Conservation (phyloP, 108 stramenopile genomes). For the Skeletonema menzelii region DNA sequence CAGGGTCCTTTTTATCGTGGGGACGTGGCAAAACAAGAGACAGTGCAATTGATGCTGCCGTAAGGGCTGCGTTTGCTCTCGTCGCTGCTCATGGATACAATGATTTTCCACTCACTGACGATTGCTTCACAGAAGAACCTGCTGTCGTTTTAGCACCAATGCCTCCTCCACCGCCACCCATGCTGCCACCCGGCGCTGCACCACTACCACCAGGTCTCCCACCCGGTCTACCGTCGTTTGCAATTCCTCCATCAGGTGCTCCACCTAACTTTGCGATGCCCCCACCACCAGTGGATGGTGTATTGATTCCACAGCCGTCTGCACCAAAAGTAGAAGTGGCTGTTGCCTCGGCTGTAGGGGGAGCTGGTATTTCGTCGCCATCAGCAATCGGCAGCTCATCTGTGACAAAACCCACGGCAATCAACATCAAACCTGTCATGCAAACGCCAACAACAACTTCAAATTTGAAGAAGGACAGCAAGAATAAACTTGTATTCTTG, state of each 20-base stretch:
- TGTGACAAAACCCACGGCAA: neutral
- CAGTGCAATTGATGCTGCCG: conserved; percentile 75
- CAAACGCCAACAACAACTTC: neutral
- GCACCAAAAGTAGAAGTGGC: conserved; percentile 54
- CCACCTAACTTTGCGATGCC: conserved; percentile 37
- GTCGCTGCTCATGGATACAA: conserved; percentile 88
- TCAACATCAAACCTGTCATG: neutral
- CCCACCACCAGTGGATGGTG: conserved; percentile 39
- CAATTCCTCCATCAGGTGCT: conserved; percentile 24
- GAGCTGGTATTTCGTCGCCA: conserved; percentile 9
- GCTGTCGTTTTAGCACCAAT: conserved; percentile 56
- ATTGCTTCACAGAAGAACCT: conserved; percentile 77
- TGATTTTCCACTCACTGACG: conserved; percentile 78
- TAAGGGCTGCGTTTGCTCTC: conserved; percentile 81
- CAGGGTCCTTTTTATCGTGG: conserved; percentile 79
- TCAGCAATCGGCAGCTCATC: neutral
- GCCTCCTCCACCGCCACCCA: conserved; percentile 56
- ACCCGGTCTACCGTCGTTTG: conserved; percentile 38
- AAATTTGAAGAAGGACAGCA: conserved; percentile 17
- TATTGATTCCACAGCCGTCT: conserved; percentile 75
- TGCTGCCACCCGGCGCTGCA: conserved; percentile 17
- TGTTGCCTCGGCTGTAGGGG: conserved; percentile 52
- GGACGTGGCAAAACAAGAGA: conserved; percentile 82
- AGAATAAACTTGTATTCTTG: conserved; percentile 26
- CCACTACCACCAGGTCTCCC: conserved; percentile 30